These are phyloP conservation scores for Vinca minor DNA, from an alignment of 257 asterid genomes.

Conservation along the genomic window DNA sequence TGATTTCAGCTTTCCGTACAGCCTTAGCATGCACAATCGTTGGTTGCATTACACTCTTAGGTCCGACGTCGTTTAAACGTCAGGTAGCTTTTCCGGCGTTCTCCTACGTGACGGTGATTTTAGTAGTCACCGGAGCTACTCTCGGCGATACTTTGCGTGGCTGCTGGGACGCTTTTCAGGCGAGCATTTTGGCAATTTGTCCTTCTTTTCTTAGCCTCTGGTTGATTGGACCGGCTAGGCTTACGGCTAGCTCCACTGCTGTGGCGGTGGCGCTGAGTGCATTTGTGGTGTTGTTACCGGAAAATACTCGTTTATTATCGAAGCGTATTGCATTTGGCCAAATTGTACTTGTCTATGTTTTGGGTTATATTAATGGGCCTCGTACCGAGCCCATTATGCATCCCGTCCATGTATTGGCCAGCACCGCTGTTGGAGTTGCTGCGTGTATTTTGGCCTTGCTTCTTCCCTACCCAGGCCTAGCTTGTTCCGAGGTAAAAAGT, in stretches of 20 bases:
- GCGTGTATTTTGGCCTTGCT: slow-evolving; percentile 62
- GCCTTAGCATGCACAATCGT: slow-evolving; percentile 77
- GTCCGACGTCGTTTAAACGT: slow-evolving; percentile 35
- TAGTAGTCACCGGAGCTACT: slow-evolving; percentile 56
- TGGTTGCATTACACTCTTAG: slow-evolving; percentile 53
- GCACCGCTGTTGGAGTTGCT: slow-evolving; percentile 63
- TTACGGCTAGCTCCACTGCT: slow-evolving; percentile 40
- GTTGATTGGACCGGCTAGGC: slow-evolving; percentile 50
- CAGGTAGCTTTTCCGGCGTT: slow-evolving; percentile 61
- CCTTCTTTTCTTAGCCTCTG: slow-evolving; percentile 55
- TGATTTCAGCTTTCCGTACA: slow-evolving; percentile 59
- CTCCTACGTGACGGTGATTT: slow-evolving; percentile 63
- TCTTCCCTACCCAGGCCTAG: slow-evolving; percentile 61
- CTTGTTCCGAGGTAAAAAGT: slow-evolving; percentile 54
- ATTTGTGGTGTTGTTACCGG: slow-evolving; percentile 58
- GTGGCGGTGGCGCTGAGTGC: slow-evolving; percentile 44
- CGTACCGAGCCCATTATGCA: slow-evolving; percentile 50
- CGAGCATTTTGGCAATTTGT: slow-evolving; percentile 38
- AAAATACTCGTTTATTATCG: slow-evolving; percentile 46
- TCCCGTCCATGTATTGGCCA: slow-evolving; percentile 58
- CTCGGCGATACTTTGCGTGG: slow-evolving; percentile 61
- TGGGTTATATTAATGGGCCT: slow-evolving; percentile 49
- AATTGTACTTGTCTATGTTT: slow-evolving; percentile 55
- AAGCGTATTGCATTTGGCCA: slow-evolving; percentile 82
- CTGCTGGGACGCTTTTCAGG: slow-evolving; percentile 61